phyloP scores from a whole-genome alignment of 306 rosid species.

The Cucurbita maxima region DNA sequence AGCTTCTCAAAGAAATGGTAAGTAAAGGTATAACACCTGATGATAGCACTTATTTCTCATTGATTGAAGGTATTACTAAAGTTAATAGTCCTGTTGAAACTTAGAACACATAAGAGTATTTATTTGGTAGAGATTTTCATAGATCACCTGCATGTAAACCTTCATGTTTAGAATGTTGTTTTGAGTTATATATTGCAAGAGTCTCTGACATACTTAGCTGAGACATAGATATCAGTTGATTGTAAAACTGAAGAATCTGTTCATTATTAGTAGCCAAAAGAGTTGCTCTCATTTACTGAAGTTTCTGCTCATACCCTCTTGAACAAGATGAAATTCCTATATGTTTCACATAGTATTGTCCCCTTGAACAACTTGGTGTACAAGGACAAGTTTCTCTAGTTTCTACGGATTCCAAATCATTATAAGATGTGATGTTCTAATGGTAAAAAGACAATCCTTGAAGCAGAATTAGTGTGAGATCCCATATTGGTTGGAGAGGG shows the following conservation, averaged over 20 bases:
- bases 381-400: background rate
- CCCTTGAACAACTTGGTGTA: background rate
- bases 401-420: background rate
- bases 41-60: constrained; percentile 56
- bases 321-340: background rate
- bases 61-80: constrained; percentile 40
- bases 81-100: constrained; percentile 20
- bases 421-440: background rate
- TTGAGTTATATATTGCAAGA: too few species aligned
- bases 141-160: too few species aligned
- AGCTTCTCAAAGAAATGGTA: constrained; percentile 70
- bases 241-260: too few species aligned
- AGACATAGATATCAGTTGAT: too few species aligned
- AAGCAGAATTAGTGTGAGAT: background rate
- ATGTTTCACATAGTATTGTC: background rate
- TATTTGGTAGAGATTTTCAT: background rate
- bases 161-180: too few species aligned
- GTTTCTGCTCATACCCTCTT: background rate
- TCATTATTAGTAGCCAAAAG: background rate
- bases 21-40: constrained; percentile 60
- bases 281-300: background rate
- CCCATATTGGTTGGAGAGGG: too few species aligned
- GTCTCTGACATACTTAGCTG: too few species aligned
- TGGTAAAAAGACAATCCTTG: background rate
- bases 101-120: constrained; percentile 13